These are phyloP conservation scores for Euphorbia tirucalli DNA, from an alignment of 345 rosid genomes.

Conservation along the genomic window DNA sequence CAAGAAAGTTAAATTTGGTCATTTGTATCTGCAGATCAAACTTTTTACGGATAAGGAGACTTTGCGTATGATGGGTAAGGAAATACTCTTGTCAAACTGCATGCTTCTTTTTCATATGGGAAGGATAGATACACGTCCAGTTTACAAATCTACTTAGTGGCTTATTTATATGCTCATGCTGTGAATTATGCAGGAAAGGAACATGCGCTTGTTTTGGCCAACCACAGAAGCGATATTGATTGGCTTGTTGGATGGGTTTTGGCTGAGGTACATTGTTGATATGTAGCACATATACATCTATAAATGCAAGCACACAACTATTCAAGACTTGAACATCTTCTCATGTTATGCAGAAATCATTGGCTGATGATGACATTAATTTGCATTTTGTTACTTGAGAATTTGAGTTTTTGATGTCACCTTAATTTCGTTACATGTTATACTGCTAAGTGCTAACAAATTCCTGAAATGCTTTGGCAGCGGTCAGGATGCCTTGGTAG, in stretches of 20 bases:
- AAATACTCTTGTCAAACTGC: not conserved
- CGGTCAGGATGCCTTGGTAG: slow-evolving; percentile 95
- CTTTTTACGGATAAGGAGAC: slow-evolving; percentile 68
- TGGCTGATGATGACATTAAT: not conserved
- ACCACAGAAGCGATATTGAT: slow-evolving; percentile 95
- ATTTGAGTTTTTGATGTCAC: not conserved
- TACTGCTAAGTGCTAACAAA: slow-evolving; percentile 26
- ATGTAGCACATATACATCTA: not conserved
- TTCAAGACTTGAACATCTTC: not conserved
- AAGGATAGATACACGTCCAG: not conserved
- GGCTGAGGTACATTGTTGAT: slow-evolving; percentile 66
- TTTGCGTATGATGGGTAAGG: slow-evolving; percentile 71
- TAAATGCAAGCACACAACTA: not conserved
- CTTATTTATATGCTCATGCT: slow-evolving; percentile 11
- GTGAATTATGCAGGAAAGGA: slow-evolving; percentile 65
- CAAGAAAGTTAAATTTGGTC: slow-evolving; percentile 10
- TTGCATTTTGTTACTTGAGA: not conserved
- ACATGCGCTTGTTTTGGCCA: slow-evolving; percentile 79
- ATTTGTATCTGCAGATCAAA: slow-evolving; percentile 54
- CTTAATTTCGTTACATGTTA: not conserved
- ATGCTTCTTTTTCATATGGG: not conserved
- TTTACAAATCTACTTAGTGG: not conserved
- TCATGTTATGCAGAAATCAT: not conserved
- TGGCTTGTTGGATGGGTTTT: slow-evolving; percentile 98
- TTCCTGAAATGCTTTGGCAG: slow-evolving; percentile 45